Conservation (phyloP, 768 basidiomycete genomes). For the Podaxis carcinomalis region DNA sequence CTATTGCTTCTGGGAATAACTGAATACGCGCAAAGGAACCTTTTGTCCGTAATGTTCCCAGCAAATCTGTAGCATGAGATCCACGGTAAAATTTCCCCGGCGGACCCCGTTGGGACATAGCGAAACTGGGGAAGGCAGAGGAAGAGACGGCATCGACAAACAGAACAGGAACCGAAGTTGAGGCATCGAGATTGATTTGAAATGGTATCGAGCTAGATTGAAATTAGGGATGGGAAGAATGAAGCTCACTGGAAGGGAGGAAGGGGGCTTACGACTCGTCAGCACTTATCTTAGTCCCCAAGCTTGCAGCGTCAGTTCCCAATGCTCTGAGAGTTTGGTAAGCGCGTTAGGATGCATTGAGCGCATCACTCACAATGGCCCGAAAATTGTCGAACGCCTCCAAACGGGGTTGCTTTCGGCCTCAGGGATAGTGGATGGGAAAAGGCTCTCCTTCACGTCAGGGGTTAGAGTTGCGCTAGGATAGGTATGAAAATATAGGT, state of each 20-base stretch:
- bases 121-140: conserved; percentile 31
- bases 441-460: conserved; percentile 22
- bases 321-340: conserved; percentile 27
- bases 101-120: conserved; percentile 35
- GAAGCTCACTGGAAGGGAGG: not conserved
- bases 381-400: conserved; percentile 61
- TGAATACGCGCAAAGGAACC: conserved; percentile 46
- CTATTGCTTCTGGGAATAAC: conserved; percentile 34
- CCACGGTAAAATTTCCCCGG: conserved; percentile 61
- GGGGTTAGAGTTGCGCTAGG: not conserved
- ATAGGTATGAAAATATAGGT: not conserved
- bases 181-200: conserved; percentile 45
- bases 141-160: conserved; percentile 36
- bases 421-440: conserved; percentile 28
- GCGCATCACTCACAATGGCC: conserved; percentile 46
- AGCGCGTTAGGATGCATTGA: not conserved
- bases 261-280: conserved; percentile 26
- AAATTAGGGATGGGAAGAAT: not conserved
- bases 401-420: conserved; percentile 23
- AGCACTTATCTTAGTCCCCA: not conserved
- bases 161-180: conserved; percentile 45
- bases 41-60: conserved; percentile 47
- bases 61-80: conserved; percentile 41
- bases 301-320: conserved; percentile 23
- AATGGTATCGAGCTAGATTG: conserved; percentile 29